Percentiles rank a stretch among this genome's conserved stretches.
phyloP scores from a whole-genome alignment of 2,329 filamentous ascomycete genomes.

The Pseudomassariella vexata region DNA sequence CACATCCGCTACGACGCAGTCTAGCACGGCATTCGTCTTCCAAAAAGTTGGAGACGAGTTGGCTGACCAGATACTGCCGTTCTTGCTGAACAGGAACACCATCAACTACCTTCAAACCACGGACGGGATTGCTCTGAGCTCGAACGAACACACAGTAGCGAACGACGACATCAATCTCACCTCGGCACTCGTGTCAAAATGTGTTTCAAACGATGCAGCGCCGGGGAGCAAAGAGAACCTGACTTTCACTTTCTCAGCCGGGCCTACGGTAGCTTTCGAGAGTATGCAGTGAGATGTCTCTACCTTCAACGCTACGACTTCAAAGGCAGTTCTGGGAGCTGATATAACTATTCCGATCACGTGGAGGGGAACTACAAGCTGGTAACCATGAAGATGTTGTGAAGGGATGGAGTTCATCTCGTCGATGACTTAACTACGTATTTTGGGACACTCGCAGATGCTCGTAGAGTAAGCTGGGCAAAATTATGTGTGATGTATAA shows the following conservation, averaged over 20 bases:
- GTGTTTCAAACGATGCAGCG: slow-evolving; percentile 32
- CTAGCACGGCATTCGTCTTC: slow-evolving; percentile 48
- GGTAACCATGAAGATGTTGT: slow-evolving; percentile 45
- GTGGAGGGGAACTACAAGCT: slow-evolving; percentile 44
- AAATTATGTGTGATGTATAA: not conserved
- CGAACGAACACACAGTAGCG: slow-evolving; percentile 41
- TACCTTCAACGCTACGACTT: slow-evolving; percentile 19
- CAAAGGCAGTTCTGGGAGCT: slow-evolving; percentile 18
- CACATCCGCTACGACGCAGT: slow-evolving; percentile 34
- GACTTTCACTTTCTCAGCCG: slow-evolving; percentile 46
- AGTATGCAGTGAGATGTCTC: slow-evolving; percentile 49
- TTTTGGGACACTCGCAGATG: slow-evolving; percentile 45
- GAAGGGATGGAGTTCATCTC: slow-evolving; percentile 40
- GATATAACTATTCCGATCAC: slow-evolving; percentile 44
- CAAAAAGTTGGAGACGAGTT: slow-evolving; percentile 41
- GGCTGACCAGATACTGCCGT: slow-evolving; percentile 36
- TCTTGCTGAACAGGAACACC: slow-evolving; percentile 49
- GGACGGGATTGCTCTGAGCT: slow-evolving; percentile 26
- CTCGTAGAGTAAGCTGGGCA: slow-evolving; percentile 24
- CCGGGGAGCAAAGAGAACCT: slow-evolving; percentile 44
- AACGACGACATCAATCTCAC: slow-evolving; percentile 40
- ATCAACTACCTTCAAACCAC: slow-evolving; percentile 33
- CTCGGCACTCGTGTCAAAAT: slow-evolving; percentile 36
- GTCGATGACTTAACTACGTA: slow-evolving; percentile 52
- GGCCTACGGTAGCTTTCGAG: slow-evolving; percentile 38